These are phyloP conservation scores for Verticillium zaregamsianum DNA, from an alignment of 2,329 filamentous ascomycete species.

Conservation along the genomic window DNA sequence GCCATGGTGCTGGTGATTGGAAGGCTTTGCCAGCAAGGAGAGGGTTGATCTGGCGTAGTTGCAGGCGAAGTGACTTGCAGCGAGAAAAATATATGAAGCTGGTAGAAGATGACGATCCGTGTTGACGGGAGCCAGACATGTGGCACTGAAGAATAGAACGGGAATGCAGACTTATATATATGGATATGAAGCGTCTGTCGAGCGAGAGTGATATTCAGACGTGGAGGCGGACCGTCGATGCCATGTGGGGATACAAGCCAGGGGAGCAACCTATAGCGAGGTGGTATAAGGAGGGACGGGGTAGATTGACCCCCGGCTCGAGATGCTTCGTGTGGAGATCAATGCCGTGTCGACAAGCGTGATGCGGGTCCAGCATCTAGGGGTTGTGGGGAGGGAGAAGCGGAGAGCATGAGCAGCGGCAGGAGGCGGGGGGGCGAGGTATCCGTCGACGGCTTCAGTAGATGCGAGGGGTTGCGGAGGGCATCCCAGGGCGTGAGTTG, in stretches of 20 bases:
- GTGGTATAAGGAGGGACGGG: background rate
- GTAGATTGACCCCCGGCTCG: background rate
- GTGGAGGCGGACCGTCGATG: background rate
- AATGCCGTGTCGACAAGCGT: background rate
- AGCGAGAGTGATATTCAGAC: background rate
- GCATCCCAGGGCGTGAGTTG: background rate
- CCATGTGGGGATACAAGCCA: background rate
- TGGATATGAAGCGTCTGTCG: background rate
- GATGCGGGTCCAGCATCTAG: background rate
- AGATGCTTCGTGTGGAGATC: conserved; percentile 1
- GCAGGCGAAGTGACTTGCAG: background rate
- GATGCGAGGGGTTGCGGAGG: background rate
- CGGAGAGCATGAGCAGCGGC: background rate
- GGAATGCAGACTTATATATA: background rate
- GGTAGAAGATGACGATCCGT: background rate
- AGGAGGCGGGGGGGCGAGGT: background rate
- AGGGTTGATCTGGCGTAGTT: background rate
- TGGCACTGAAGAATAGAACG: background rate
- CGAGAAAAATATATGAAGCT: background rate
- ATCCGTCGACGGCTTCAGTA: background rate
- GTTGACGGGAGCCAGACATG: background rate
- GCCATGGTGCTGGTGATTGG: conserved; percentile 6
- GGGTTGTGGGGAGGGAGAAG: background rate
- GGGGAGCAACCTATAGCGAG: background rate
- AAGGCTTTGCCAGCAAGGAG: background rate